A percentile compares a stretch with the other conserved stretches of the same genome.
phyloP scores from a whole-genome alignment of 1,139 yeast species.

The Spencermartinsiella ligniputridi region DNA sequence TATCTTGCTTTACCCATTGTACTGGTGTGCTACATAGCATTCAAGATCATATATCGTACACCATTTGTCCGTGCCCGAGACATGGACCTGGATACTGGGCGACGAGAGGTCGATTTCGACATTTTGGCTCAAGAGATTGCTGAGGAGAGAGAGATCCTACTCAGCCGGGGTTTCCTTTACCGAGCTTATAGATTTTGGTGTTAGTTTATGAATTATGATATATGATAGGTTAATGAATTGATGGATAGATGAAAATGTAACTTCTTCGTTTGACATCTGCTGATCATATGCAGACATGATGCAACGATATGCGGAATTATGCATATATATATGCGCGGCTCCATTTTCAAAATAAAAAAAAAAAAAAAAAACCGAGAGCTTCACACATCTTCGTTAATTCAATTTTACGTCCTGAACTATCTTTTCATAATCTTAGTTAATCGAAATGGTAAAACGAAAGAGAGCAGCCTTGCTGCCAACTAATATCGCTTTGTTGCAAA shows the following conservation, averaged over 20 bases:
- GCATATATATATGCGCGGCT: no score
- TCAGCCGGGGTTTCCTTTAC: constrained; percentile 35
- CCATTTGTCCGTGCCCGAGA: constrained; percentile 42
- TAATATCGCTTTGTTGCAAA: constrained; percentile 85
- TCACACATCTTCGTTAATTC: no score
- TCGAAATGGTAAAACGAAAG: constrained; percentile 71
- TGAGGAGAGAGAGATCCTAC: constrained; percentile 42
- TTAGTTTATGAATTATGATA: no score
- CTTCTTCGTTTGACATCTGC: no score
- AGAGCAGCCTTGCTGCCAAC: constrained; percentile 92
- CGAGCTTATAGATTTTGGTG: constrained; percentile 48
- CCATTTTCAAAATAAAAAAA: no score
- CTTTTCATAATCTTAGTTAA: no score
- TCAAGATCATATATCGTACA: constrained; percentile 46
- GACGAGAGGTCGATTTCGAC: constrained; percentile 53
- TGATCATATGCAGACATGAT: no score
- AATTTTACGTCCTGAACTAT: no score
- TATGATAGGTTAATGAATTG: no score
- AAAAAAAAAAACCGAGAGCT: no score
- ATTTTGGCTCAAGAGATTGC: constrained; percentile 47
- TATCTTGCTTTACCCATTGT: constrained; percentile 55
- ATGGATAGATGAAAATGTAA: no score
- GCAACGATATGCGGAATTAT: no score
- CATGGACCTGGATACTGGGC: constrained; percentile 52
- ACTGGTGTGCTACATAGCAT: constrained; percentile 45